phyloP scores from a whole-genome alignment of 2,329 filamentous ascomycete genomes.

The Claviceps digitariae region DNA sequence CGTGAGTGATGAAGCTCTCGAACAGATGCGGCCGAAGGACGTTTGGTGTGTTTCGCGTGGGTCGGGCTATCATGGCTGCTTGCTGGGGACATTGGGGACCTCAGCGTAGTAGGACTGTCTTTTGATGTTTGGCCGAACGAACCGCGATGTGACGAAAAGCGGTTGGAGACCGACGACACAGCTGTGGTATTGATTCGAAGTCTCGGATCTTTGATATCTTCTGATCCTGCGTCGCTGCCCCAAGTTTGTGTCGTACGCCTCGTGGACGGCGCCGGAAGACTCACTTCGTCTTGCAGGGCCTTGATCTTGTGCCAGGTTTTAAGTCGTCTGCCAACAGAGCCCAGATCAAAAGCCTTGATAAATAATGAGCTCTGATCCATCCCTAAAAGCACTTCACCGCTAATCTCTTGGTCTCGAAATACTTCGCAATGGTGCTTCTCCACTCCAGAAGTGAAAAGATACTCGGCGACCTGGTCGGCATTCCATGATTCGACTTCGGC shows the following conservation, averaged over 20 bases:
- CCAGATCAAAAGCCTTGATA: slow-evolving; percentile 88
- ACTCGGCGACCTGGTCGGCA: slow-evolving; percentile 72
- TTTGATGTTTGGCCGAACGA: slow-evolving; percentile 38
- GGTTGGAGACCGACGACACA: slow-evolving; percentile 27
- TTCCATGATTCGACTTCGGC: slow-evolving; percentile 70
- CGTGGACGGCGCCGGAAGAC: slow-evolving; percentile 23
- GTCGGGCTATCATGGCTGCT: slow-evolving; percentile 30
- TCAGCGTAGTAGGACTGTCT: slow-evolving; percentile 28
- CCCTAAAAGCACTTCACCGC: slow-evolving; percentile 79
- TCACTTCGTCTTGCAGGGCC: slow-evolving; percentile 75
- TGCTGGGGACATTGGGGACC: slow-evolving; percentile 26
- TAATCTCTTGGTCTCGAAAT: slow-evolving; percentile 91
- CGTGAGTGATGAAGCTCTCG: slow-evolving; percentile 72
- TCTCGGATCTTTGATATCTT: slow-evolving; percentile 35
- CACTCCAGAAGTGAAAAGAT: slow-evolving; percentile 72
- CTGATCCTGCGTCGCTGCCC: slow-evolving; percentile 45
- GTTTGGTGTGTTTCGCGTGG: slow-evolving; percentile 35
- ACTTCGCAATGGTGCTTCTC: slow-evolving; percentile 87
- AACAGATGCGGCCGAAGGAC: slow-evolving; percentile 69
- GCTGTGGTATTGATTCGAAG: slow-evolving; percentile 47
- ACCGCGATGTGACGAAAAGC: slow-evolving; percentile 33
- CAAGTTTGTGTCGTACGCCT: slow-evolving; percentile 42
- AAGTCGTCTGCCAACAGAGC: slow-evolving; percentile 74
- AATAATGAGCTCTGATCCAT: slow-evolving; percentile 95
- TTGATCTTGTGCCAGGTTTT: slow-evolving; percentile 98